phyloP scores from a whole-genome alignment of 2,329 filamentous ascomycete genomes.

The Curvularia lunata region DNA sequence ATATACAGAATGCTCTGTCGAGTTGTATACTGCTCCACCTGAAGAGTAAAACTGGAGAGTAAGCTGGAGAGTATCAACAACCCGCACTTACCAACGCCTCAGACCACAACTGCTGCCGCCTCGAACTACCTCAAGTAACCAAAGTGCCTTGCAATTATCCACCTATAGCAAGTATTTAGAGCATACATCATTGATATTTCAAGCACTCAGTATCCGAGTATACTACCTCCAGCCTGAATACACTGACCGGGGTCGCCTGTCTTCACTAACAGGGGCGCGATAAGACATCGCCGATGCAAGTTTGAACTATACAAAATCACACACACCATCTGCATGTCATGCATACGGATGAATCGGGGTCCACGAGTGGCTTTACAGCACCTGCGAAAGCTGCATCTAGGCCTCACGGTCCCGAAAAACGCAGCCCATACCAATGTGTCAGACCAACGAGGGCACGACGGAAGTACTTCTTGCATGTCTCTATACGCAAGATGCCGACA shows the following conservation, averaged over 20 bases:
- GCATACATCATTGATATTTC: neutral
- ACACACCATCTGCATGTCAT: conserved; percentile 10
- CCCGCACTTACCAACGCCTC: neutral
- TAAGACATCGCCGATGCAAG: conserved; percentile 13
- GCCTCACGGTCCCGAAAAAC: conserved; percentile 8
- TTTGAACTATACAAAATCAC: neutral
- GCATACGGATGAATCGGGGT: conserved; percentile 11
- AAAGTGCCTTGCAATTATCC: neutral
- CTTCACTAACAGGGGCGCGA: neutral
- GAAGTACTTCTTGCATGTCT: conserved; percentile 7
- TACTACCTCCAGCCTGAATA: neutral
- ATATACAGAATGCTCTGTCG: neutral
- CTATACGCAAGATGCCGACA: conserved; percentile 13
- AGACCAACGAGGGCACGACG: conserved; percentile 10
- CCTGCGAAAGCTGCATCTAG: conserved; percentile 12
- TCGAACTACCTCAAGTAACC: neutral
- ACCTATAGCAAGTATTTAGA: neutral
- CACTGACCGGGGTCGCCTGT: neutral
- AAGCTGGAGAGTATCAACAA: neutral
- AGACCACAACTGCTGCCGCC: neutral
- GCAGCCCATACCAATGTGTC: conserved; percentile 7
- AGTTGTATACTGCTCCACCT: neutral
- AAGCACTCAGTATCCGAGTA: neutral
- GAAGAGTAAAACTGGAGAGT: neutral
- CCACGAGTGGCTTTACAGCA: conserved; percentile 9